Base-by-base conservation (phyloP, 371 early-diverging fungal genomes). In the Mucor saturninus region DNA sequence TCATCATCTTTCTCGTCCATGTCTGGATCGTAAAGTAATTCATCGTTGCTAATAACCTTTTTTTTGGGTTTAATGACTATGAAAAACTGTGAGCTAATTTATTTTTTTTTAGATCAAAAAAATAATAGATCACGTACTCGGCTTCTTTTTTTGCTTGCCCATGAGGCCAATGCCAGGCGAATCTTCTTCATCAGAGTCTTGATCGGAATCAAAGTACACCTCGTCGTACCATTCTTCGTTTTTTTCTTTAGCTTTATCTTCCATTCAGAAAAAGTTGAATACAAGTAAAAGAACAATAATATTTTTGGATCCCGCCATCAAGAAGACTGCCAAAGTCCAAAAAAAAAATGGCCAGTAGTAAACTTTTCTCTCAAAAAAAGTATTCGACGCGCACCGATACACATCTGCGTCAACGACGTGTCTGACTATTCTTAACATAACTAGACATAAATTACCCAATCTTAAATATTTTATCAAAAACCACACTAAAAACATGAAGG, bases 1-100 rank as follows among this genome's bases (percentile, higher is more conserved):
- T 76, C 74, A 54, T 83, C 85, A 56, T 87, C 86, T 38, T 67
- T 58, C 40, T 85, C 86, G 39, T 87, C 87, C 30, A 76, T 56
- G 11, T 77, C 79, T 4, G 87, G 87, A 61, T 87, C 85, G 49
- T 87, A 87, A 2, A 87, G 31, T 29, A 87, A 67, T 5, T 87
- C 85, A 32, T 79, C 83, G 52, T 87, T 69, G 15, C 73, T 80
- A 30, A 74, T 55, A 8, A 80, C 60, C 48, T 60, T 59, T 54
- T 73, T 61, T 10, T 62, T 60, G 59, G 68, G 61, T 68, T 61
- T 45, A 28, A 4, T 10, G 1, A 45, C 43, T 62, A 13, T 4
- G 30, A 9, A 39, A 5, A 53, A 59, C 31, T 5, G n/a, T 39
- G 5, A 60, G 46, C 11, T 37, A 13, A 35, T 57, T 54, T 15